A percentile compares a stretch with the other conserved stretches of the same genome.
These are phyloP conservation scores for Cladosporium sp. DNA, from an alignment of 2,329 filamentous ascomycete species.

Conservation along the genomic window DNA sequence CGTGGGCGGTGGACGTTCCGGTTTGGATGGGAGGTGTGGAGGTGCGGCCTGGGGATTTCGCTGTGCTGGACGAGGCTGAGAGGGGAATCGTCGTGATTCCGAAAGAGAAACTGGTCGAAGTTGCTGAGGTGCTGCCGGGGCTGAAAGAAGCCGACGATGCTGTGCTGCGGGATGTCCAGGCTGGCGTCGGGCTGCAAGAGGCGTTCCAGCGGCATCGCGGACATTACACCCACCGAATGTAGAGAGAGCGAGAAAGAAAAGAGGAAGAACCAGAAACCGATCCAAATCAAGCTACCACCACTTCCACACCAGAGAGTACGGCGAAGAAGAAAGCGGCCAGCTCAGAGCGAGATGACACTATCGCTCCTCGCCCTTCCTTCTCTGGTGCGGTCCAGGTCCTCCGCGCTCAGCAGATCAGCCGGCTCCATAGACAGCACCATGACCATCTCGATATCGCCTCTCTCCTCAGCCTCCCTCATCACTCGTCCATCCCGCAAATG, in stretches of 20 bases:
- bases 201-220: slow-evolving; percentile 60
- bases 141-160: slow-evolving; percentile 46
- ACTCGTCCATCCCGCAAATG: slow-evolving; percentile 9
- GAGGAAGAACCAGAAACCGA: neutral
- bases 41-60: slow-evolving; percentile 60
- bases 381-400: slow-evolving; percentile 2
- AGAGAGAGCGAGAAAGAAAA: neutral
- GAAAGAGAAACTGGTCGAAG: slow-evolving; percentile 56
- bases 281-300: neutral
- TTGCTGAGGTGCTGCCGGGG: slow-evolving; percentile 61
- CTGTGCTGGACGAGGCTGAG: slow-evolving; percentile 69
- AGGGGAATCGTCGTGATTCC: slow-evolving; percentile 68
- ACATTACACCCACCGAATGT: slow-evolving; percentile 16
- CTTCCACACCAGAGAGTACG: neutral
- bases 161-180: slow-evolving; percentile 58
- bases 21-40: slow-evolving; percentile 41
- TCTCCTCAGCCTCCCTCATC: slow-evolving; percentile 17
- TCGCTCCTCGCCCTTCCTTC: slow-evolving; percentile 12
- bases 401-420: slow-evolving; percentile 7
- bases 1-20: slow-evolving; percentile 53
- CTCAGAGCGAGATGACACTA: slow-evolving; percentile 10
- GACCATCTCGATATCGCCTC: slow-evolving; percentile 16
- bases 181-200: slow-evolving; percentile 63
- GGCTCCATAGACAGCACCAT: slow-evolving; percentile 14
- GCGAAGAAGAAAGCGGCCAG: neutral